Evolutionary conservation across 2,329 filamentous ascomycete species (phyloP).

Genomic region (Aspergillus sp.): DNA sequence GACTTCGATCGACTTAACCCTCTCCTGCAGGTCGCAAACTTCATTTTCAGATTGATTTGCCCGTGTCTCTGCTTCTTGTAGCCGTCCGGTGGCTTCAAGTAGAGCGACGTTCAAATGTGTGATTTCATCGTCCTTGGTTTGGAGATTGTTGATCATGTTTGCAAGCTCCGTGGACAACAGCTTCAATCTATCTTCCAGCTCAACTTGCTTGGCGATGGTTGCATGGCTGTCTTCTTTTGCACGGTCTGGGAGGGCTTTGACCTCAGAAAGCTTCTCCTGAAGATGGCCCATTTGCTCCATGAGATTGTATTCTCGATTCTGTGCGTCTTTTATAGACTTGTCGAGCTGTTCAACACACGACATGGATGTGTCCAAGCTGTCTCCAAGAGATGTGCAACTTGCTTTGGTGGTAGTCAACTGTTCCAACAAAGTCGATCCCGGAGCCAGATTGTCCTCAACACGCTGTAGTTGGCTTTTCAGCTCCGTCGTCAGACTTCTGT

Average conservation of each 20-base stretch:
- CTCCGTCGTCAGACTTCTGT: slow-evolving; percentile 8
- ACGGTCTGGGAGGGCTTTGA: slow-evolving; percentile 17
- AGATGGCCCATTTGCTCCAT: slow-evolving; percentile 26
- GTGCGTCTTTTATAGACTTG: slow-evolving; percentile 20
- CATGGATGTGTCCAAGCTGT: slow-evolving; percentile 17
- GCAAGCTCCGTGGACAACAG: slow-evolving; percentile 5
- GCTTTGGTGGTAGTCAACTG: slow-evolving; percentile 19
- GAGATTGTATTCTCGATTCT: slow-evolving; percentile 23
- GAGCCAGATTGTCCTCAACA: slow-evolving; percentile 17
- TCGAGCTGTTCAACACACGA: slow-evolving; percentile 18
- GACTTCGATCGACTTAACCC: slow-evolving; percentile 19
- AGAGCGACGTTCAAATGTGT: slow-evolving; percentile 17
- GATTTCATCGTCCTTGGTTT: background rate
- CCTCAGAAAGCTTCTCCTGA: slow-evolving; percentile 16
- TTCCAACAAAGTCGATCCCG: slow-evolving; percentile 16
- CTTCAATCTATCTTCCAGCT: slow-evolving; percentile 26
- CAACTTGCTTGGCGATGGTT: slow-evolving; percentile 18
- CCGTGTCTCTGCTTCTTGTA: slow-evolving; percentile 16
- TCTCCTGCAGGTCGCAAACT: slow-evolving; percentile 18
- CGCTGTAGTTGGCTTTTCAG: slow-evolving; percentile 22
- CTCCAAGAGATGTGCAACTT: slow-evolving; percentile 10
- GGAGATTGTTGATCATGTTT: background rate
- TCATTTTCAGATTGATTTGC: slow-evolving; percentile 20
- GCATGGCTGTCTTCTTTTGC: slow-evolving; percentile 23
- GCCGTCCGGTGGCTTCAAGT: slow-evolving; percentile 14